Base-by-base conservation (phyloP, 768 basidiomycete species). In the Leccinum imitatum region DNA sequence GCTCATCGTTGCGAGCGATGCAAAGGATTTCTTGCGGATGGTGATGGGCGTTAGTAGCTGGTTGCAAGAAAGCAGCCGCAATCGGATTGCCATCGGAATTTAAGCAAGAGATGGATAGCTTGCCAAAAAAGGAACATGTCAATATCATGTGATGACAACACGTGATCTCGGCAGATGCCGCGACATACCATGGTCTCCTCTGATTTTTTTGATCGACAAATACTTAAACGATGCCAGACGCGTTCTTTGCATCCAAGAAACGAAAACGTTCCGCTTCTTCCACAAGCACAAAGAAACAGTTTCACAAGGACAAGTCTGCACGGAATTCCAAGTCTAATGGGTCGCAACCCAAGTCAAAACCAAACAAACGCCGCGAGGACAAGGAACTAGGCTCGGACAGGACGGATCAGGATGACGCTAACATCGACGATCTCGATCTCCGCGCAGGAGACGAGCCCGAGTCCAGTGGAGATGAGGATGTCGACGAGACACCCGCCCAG, bases 401-500 rank as follows among this genome's bases (percentile, higher is more conserved):
- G 62, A 84, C 83, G 6, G 79, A 84, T 57, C 80, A 80, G 31
- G 84, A 82, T 33, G 82, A 79, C 44, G 75, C 65, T 5, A 77
- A 69, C 14, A 78, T 93, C 54, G 90, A 90, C 66, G 87, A 89
- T 69, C 81, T 94, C 78, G 91, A 95, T 70, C 75, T 94, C 63
- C 77, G 85, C 46, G 79, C 79, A 37, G 81, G 83, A 59, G 75
- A 78, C 27, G 87, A 86, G 61, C 80, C 75, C 15, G 82, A 80
- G 3, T 80, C 78, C 27, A 90, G 89, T 65, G 90, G 85, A 6
- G 93, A 94, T 46, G 94, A 97, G 66, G 88, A 95, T 65, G 84
- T 87, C 63, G 79, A 87, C 63, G 96, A 98, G 76, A 96, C 94
- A 5, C 92, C 94, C 2, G 94, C 93, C 0, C 87, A 94, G 79